These are phyloP conservation scores for Talaromyces albobiverticillius DNA, from an alignment of 2,329 filamentous ascomycete genomes.

Conservation along the genomic window DNA sequence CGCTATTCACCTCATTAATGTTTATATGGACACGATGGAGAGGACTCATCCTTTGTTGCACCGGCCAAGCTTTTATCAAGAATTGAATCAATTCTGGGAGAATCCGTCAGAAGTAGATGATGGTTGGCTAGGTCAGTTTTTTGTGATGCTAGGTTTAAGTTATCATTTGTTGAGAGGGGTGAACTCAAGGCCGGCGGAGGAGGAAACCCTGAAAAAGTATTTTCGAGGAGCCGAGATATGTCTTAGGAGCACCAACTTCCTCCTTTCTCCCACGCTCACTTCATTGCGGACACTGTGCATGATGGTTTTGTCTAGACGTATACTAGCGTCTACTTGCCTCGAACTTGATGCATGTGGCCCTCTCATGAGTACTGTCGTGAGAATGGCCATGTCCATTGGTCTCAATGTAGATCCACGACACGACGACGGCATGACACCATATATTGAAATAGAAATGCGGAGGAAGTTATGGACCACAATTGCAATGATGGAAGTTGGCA, in stretches of 20 bases:
- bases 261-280: conserved; percentile 16
- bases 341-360: conserved; percentile 21
- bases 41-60: conserved; percentile 30
- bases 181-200: conserved; percentile 2
- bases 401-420: conserved; percentile 45
- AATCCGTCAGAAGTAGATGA: conserved; percentile 15
- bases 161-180: conserved; percentile 14
- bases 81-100: conserved; percentile 35
- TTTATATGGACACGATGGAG: conserved; percentile 15
- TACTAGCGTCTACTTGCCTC: conserved; percentile 17
- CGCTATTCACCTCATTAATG: conserved; percentile 1
- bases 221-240: conserved; percentile 19
- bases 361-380: conserved; percentile 40
- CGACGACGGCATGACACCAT: conserved; percentile 30
- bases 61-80: conserved; percentile 37
- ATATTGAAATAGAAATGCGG: conserved; percentile 46
- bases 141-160: conserved; percentile 19
- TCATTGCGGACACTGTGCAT: conserved; percentile 20
- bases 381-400: conserved; percentile 53
- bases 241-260: conserved; percentile 18
- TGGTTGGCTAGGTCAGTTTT: conserved; percentile 19
- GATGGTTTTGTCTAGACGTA: conserved; percentile 20
- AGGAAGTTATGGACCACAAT: conserved; percentile 58
- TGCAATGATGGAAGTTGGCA: conserved; percentile 55
- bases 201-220: conserved; percentile 9